Conservation (phyloP, 148 eudicot genomes). For the Chenopodium quinoa region DNA sequence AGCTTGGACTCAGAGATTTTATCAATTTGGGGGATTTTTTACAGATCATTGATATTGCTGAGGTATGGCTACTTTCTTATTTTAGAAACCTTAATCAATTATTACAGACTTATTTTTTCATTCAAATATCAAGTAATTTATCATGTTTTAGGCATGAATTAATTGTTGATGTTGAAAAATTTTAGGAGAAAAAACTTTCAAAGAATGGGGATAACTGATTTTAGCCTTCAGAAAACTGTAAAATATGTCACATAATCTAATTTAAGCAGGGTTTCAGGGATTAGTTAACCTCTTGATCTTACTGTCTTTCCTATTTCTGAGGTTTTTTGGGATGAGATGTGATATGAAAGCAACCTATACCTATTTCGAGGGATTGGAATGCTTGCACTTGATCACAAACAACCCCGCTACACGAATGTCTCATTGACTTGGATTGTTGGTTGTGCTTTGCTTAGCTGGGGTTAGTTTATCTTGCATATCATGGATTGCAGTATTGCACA, state of each 20-base stretch:
- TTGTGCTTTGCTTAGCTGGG: neutral
- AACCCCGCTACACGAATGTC: neutral
- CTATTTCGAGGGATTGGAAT: neutral
- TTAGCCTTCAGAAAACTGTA: too few relatives aligned
- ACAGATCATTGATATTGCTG: constrained; percentile 59
- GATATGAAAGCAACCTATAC: too few relatives aligned
- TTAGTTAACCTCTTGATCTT: too few relatives aligned
- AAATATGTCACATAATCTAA: neutral
- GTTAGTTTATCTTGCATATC: neutral
- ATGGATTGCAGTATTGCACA: neutral
- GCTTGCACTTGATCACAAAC: neutral
- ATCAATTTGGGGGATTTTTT: constrained; percentile 71
- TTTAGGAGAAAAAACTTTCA: too few relatives aligned
- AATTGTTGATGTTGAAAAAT: too few relatives aligned
- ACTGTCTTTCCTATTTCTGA: too few relatives aligned
- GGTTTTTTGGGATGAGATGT: neutral
- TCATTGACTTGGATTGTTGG: neutral
- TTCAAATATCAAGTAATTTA: too few relatives aligned
- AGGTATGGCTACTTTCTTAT: constrained; percentile 48
- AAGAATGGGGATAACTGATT: too few relatives aligned
- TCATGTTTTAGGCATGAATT: too few relatives aligned
- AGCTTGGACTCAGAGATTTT: constrained; percentile 88
- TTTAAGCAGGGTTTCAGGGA: neutral
- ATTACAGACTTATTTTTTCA: neutral
- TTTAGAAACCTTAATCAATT: neutral